These are phyloP conservation scores for Lodderomyces jiufengensis DNA, from an alignment of 1,139 yeast genomes.

Conservation along the genomic window DNA sequence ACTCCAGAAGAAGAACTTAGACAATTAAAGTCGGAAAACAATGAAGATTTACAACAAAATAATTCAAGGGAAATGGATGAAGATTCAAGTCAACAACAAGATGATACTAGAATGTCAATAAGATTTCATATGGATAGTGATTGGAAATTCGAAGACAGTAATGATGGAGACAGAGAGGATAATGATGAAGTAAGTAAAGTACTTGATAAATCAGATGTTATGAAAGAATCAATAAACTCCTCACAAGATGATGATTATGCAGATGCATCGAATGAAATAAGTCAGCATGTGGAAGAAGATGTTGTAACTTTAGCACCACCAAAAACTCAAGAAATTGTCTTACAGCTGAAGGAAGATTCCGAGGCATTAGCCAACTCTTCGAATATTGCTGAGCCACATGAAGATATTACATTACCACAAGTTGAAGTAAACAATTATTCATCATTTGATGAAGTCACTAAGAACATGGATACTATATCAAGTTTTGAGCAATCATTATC, in stretches of 20 bases:
- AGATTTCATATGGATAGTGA: slow-evolving; percentile 35
- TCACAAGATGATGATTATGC: slow-evolving; percentile 19
- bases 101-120: slow-evolving; percentile 26
- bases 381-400: slow-evolving; percentile 38
- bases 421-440: slow-evolving; percentile 30
- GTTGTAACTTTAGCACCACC: slow-evolving; percentile 22
- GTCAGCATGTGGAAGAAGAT: slow-evolving; percentile 1
- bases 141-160: slow-evolving; percentile 42
- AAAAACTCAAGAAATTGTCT: slow-evolving; percentile 14
- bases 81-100: slow-evolving; percentile 2
- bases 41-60: slow-evolving; percentile 4
- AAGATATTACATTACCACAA: slow-evolving; percentile 37
- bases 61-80: neutral
- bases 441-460: slow-evolving; percentile 39
- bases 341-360: slow-evolving; percentile 3
- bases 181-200: slow-evolving; percentile 25
- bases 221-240: slow-evolving; percentile 1
- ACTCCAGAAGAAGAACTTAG: slow-evolving; percentile 14
- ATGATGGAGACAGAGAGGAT: slow-evolving; percentile 44
- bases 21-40: too few species aligned
- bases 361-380: slow-evolving; percentile 40
- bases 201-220: slow-evolving; percentile 10
- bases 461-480: slow-evolving; percentile 18
- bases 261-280: slow-evolving; percentile 10
- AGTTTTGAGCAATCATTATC: slow-evolving; percentile 41